These are phyloP conservation scores for Candida suzukii DNA, from an alignment of 805 yeast genomes.

Conservation along the genomic window DNA sequence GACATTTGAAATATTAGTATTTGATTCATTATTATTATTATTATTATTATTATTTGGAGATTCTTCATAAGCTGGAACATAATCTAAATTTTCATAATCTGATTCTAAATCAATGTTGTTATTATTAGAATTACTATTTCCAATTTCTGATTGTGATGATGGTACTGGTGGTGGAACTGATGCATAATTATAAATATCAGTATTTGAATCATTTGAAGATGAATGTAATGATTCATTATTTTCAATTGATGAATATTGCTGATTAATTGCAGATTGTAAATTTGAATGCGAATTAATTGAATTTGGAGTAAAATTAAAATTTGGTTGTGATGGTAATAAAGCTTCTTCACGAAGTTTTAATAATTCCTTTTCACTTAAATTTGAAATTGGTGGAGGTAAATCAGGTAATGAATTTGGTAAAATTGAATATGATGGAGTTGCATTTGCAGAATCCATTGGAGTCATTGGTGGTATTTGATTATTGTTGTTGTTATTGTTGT, in stretches of 20 bases:
- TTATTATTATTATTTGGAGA: neutral
- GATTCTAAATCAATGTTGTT: neutral
- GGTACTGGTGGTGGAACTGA: neutral
- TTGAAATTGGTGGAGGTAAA: neutral
- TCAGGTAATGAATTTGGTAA: conserved; percentile 1
- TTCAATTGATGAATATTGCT: neutral
- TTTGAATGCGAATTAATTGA: neutral
- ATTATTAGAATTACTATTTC: neutral
- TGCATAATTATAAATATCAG: neutral
- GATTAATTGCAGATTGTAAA: neutral
- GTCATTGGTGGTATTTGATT: neutral
- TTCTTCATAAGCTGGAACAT: conserved; percentile 5
- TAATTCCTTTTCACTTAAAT: conserved; percentile 52
- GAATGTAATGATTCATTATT: neutral
- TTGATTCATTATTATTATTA: no score
- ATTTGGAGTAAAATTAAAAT: neutral
- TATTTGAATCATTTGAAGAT: neutral
- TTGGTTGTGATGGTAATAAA: conserved; percentile 55
- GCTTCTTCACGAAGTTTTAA: conserved; percentile 49
- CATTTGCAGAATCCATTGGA: neutral
- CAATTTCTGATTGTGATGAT: neutral
- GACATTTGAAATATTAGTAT: no score
- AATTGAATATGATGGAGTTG: conserved; percentile 5
- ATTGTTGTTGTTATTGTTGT: neutral
- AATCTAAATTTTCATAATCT: conserved; percentile 2